Percentiles rank a stretch among this genome's conserved stretches.
Conservation (phyloP, 192 early-diverging fungal genomes). For the Coemansia sp. region DNA sequence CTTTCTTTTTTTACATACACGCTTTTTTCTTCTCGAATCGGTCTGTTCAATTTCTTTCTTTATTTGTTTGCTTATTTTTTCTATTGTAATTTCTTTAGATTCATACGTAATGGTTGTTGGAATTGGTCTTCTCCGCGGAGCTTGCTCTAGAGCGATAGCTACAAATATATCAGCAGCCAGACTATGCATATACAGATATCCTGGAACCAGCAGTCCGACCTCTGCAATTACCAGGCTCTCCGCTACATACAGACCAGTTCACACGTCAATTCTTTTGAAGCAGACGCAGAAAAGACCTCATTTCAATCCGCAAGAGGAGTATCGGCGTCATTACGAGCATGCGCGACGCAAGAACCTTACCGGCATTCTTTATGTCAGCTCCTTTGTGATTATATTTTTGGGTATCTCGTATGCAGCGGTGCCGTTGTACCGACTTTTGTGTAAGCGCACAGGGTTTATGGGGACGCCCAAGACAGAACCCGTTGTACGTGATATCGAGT, state of each 20-base stretch:
- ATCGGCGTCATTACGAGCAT: conserved; percentile 29
- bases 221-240: background rate
- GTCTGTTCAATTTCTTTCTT: background rate
- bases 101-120: conserved; percentile 8
- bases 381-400: conserved; percentile 80
- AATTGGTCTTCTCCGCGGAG: background rate
- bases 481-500: conserved; percentile 60
- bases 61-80: background rate
- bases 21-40: background rate
- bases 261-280: background rate
- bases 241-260: background rate
- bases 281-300: background rate
- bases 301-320: conserved; percentile 25
- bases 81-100: background rate
- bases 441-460: conserved; percentile 87
- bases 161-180: background rate
- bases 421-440: conserved; percentile 93
- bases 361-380: conserved; percentile 72
- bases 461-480: conserved; percentile 84
- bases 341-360: conserved; percentile 43
- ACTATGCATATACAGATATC: background rate
- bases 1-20: no score
- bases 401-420: conserved; percentile 93
- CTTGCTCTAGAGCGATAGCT: background rate
- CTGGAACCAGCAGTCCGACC: background rate